Conservation (phyloP, 768 basidiomycete species). For the Pholiota microspora region DNA sequence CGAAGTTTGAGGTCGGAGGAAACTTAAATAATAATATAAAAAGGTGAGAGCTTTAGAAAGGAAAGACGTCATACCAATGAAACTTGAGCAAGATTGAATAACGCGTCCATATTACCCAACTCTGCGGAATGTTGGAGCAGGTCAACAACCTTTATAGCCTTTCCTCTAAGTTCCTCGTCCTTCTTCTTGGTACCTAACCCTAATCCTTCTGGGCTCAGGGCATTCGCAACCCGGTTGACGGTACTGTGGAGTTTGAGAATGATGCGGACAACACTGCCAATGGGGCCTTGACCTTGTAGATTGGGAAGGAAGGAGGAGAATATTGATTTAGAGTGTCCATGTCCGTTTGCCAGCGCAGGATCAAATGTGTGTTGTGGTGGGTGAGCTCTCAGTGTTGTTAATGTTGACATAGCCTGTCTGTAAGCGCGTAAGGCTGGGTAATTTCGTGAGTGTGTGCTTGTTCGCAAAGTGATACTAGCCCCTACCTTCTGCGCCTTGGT, state of each 20-base stretch:
- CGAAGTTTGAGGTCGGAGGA: slow-evolving; percentile 69
- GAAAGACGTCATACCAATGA: slow-evolving; percentile 55
- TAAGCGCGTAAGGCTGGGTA: slow-evolving; percentile 74
- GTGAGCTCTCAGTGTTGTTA: slow-evolving; percentile 61
- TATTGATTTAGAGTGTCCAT: slow-evolving; percentile 46
- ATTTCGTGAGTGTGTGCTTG: not conserved
- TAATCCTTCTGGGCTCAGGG: slow-evolving; percentile 36
- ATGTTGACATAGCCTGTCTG: slow-evolving; percentile 68
- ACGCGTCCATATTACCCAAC: slow-evolving; percentile 70
- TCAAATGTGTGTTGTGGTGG: slow-evolving; percentile 58
- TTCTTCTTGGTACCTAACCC: slow-evolving; percentile 46
- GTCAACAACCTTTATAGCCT: slow-evolving; percentile 81
- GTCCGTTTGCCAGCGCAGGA: slow-evolving; percentile 42
- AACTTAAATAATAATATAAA: slow-evolving; percentile 41
- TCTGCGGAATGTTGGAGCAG: slow-evolving; percentile 79
- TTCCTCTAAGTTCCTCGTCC: slow-evolving; percentile 66
- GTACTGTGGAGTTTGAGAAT: slow-evolving; percentile 63
- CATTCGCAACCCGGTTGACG: slow-evolving; percentile 40
- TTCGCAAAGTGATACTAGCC: not conserved
- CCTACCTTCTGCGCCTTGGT: slow-evolving; percentile 50
- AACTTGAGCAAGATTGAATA: slow-evolving; percentile 64
- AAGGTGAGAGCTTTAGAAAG: not conserved
- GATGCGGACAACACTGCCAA: slow-evolving; percentile 70
- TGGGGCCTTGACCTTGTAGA: slow-evolving; percentile 73
- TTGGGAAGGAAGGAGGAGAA: slow-evolving; percentile 68